Evolutionary conservation across 176 grass and related monocot genomes (phyloP).

Genomic region (Ananas comosus): DNA sequence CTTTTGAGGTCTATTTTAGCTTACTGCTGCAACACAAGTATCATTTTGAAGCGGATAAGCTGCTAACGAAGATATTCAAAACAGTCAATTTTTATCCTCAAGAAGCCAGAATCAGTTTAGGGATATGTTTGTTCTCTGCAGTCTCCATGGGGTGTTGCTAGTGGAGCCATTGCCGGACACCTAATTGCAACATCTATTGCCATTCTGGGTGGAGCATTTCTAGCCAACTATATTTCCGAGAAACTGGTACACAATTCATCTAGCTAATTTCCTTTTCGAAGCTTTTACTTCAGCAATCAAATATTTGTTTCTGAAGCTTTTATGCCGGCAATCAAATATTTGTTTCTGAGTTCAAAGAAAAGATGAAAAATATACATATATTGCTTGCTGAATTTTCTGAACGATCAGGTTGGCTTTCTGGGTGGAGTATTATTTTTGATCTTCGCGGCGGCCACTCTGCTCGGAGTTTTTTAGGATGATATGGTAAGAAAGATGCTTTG

Average conservation of each 20-base stretch:
- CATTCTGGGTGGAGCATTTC: slow-evolving; percentile 74
- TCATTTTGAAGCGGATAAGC: no score
- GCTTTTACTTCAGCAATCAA: background rate
- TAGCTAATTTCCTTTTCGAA: background rate
- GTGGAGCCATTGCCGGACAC: slow-evolving; percentile 84
- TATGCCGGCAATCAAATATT: background rate
- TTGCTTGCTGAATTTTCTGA: slow-evolving; percentile 4
- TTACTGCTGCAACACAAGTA: background rate
- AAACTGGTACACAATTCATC: slow-evolving; percentile 51
- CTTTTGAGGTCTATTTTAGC: background rate
- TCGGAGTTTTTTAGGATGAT: slow-evolving; percentile 57
- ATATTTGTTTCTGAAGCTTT: background rate
- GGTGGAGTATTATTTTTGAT: slow-evolving; percentile 83
- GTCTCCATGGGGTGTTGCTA: slow-evolving; percentile 86
- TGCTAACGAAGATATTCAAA: no score
- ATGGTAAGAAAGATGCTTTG: no score
- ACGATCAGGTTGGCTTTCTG: slow-evolving; percentile 65
- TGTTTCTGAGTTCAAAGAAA: background rate
- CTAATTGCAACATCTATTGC: slow-evolving; percentile 73
- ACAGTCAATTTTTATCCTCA: no score
- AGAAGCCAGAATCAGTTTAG: background rate
- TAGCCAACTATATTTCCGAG: slow-evolving; percentile 88
- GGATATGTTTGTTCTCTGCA: slow-evolving; percentile 17
- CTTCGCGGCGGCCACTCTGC: slow-evolving; percentile 61
- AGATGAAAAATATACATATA: background rate